Evolutionary conservation across 768 basidiomycete genomes (phyloP).

Genomic region (Boletus coccyginus): DNA sequence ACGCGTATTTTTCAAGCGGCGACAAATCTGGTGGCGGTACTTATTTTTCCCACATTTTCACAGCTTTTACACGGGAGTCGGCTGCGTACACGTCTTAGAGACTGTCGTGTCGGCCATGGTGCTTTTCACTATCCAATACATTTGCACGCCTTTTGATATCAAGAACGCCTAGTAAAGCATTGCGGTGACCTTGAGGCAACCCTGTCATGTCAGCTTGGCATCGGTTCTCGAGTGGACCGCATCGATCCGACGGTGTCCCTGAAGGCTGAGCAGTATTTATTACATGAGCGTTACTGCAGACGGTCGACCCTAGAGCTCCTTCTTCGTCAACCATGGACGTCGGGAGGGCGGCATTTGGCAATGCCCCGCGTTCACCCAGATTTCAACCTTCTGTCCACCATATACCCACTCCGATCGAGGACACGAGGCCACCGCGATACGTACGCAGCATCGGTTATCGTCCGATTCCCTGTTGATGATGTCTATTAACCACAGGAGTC

Average conservation of each 20-base stretch:
- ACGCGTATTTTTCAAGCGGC: constrained; percentile 38
- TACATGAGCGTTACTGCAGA: background rate
- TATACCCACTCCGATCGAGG: constrained; percentile 43
- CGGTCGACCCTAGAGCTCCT: background rate
- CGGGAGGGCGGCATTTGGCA: background rate
- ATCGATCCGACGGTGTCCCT: too few species aligned
- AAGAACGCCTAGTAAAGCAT: background rate
- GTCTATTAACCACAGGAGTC: constrained; percentile 23
- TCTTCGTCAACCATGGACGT: constrained; percentile 6
- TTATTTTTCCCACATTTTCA: constrained; percentile 14
- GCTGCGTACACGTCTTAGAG: background rate
- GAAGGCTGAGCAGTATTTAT: background rate
- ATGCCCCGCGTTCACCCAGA: constrained; percentile 28
- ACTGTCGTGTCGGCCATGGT: background rate
- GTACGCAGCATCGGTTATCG: constrained; percentile 29
- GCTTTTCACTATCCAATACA: background rate
- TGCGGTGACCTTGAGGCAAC: constrained; percentile 6
- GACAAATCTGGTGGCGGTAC: constrained; percentile 29
- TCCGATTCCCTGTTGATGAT: background rate
- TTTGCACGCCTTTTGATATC: background rate
- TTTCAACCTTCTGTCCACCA: constrained; percentile 46
- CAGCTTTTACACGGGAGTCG: constrained; percentile 9
- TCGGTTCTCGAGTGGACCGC: background rate
- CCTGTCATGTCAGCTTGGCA: background rate
- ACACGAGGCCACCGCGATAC: constrained; percentile 40